Percentiles rank a stretch among this genome's conserved stretches.
Conservation (phyloP, 108 stramenopile genomes). For the Licmophora abbreviata region DNA sequence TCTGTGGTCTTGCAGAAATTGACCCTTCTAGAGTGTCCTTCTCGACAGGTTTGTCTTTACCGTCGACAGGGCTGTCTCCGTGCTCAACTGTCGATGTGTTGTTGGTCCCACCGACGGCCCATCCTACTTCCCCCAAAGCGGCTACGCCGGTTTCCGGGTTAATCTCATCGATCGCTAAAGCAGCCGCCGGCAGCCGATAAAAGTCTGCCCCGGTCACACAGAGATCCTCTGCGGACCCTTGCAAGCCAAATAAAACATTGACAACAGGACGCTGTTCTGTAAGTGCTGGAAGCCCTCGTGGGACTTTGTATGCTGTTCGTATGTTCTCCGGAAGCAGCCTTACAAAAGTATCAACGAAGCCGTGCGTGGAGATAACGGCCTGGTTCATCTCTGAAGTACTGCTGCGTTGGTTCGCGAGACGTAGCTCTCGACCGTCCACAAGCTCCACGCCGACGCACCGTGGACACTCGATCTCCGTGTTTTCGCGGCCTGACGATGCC, state of each 20-base stretch:
- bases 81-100: constrained; percentile 4
- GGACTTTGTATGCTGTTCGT: constrained; percentile 61
- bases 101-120: constrained; percentile 8
- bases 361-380: constrained; percentile 59
- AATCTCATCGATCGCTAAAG: constrained; percentile 61
- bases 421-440: constrained; percentile 17
- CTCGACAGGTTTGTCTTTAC: constrained; percentile 9
- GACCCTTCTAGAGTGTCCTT: constrained; percentile 9
- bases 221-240: constrained; percentile 65
- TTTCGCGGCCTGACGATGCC: constrained; percentile 2
- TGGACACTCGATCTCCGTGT: constrained; percentile 20
- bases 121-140: constrained; percentile 56
- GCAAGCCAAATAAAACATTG: constrained; percentile 62
- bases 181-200: constrained; percentile 70
- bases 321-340: constrained; percentile 52
- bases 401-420: constrained; percentile 13
- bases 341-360: constrained; percentile 79
- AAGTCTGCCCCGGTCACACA: constrained; percentile 78
- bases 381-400: not conserved
- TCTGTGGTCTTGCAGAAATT: constrained; percentile 11
- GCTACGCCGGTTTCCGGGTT: constrained; percentile 52
- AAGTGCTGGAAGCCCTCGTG: constrained; percentile 67
- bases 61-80: constrained; percentile 14
- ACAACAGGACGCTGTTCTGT: constrained; percentile 75
- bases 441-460: constrained; percentile 60